Evolutionary conservation across 148 eudicot genomes (phyloP).

Genomic region (Vaccinium darrowii): DNA sequence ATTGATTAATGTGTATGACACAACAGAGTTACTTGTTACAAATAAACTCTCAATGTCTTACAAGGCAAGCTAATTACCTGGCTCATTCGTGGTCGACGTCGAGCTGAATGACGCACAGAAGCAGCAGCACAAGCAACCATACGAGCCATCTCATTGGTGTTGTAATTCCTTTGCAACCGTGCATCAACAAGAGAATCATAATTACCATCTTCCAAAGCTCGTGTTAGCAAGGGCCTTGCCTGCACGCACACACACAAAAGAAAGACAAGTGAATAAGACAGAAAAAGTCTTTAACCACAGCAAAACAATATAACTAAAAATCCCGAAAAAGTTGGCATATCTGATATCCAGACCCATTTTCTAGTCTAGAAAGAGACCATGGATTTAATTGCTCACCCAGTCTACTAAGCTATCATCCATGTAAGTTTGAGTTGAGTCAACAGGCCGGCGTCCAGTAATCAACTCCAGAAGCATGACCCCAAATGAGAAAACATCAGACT

Average conservation of each 20-base stretch:
- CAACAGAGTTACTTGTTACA: background rate
- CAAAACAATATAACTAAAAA: background rate
- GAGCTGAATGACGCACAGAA: conserved; percentile 88
- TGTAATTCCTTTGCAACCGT: conserved; percentile 50
- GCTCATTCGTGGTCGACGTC: conserved; percentile 90
- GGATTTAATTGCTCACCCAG: conserved; percentile 56
- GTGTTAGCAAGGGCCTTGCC: conserved; percentile 90
- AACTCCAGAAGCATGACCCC: conserved; percentile 89
- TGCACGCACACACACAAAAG: conserved; percentile 11
- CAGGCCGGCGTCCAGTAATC: conserved; percentile 90
- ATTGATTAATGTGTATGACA: background rate
- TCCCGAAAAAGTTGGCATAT: background rate
- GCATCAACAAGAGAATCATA: conserved; percentile 68
- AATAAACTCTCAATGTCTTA: background rate
- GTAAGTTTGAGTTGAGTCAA: conserved; percentile 55
- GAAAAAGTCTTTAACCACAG: background rate
- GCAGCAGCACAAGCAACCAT: conserved; percentile 98
- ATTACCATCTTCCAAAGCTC: conserved; percentile 81
- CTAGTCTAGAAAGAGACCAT: conserved; percentile 4
- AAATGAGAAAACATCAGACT: conserved; percentile 91
- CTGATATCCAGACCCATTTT: background rate
- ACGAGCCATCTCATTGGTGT: conserved; percentile 73
- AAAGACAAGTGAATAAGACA: background rate
- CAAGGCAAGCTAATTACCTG: conserved; percentile 48
- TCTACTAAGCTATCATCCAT: conserved; percentile 94